Percentiles rank a stretch among this genome's conserved stretches.
Conservation (phyloP, 192 early-diverging fungal species). For the Borealophlyctis nickersoniae region DNA sequence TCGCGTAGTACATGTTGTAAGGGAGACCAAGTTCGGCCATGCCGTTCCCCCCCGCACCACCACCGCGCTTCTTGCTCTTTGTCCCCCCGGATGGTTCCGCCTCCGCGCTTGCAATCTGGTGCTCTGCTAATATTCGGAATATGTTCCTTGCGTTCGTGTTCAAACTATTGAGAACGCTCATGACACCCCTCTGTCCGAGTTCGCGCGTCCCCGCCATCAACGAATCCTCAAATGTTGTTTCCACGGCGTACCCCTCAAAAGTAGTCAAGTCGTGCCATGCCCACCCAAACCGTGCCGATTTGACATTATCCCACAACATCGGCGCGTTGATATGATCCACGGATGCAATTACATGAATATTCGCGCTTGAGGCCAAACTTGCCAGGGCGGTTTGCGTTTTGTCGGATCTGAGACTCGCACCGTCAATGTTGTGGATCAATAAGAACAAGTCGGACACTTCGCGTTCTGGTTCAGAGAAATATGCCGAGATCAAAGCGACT, state of each 20-base stretch:
- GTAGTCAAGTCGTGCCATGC: slow-evolving; percentile 91
- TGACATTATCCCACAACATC: slow-evolving; percentile 81
- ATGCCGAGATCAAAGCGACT: slow-evolving; percentile 57
- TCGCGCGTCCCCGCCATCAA: slow-evolving; percentile 36
- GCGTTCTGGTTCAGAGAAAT: slow-evolving; percentile 56
- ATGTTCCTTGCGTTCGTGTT: slow-evolving; percentile 81
- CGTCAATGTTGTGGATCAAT: slow-evolving; percentile 90
- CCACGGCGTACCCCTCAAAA: slow-evolving; percentile 72
- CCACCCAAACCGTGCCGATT: slow-evolving; percentile 70
- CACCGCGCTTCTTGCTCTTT: background rate
- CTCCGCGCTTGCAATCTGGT: slow-evolving; percentile 62
- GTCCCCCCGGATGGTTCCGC: slow-evolving; percentile 7
- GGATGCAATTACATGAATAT: slow-evolving; percentile 76
- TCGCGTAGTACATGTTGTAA: slow-evolving; percentile 62
- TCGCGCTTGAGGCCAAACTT: slow-evolving; percentile 59
- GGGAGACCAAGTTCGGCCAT: slow-evolving; percentile 56
- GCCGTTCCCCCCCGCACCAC: slow-evolving; percentile 20
- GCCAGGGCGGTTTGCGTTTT: slow-evolving; percentile 65
- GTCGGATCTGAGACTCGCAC: slow-evolving; percentile 65
- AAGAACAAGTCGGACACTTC: slow-evolving; percentile 59
- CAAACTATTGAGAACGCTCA: slow-evolving; percentile 78
- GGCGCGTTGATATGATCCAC: slow-evolving; percentile 91
- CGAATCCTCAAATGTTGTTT: slow-evolving; percentile 82
- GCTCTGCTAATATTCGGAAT: slow-evolving; percentile 81
- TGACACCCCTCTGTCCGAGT: slow-evolving; percentile 46